A percentile compares a stretch with the other conserved stretches of the same genome.
phyloP scores from a whole-genome alignment of 73 alveolate genomes.

The Paramecium sexaurelia region DNA sequence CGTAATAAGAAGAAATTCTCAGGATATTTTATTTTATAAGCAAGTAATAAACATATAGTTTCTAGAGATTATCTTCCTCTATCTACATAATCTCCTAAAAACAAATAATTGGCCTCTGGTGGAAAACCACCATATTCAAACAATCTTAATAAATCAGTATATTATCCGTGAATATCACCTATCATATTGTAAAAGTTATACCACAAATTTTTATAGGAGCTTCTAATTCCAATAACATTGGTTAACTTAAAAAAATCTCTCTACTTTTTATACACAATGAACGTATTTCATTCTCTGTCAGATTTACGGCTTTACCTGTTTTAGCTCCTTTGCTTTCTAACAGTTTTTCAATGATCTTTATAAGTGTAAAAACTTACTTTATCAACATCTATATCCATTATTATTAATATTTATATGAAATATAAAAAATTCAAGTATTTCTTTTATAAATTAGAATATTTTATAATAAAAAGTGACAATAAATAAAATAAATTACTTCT shows the following conservation, averaged over 20 bases:
- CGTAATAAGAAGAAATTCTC: conserved; percentile 86
- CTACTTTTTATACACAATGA: conserved; percentile 62
- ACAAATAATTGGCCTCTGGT: conserved; percentile 89
- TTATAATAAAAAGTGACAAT: neutral
- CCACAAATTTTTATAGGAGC: conserved; percentile 79
- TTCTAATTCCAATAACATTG: conserved; percentile 65
- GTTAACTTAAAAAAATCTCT: conserved; percentile 60
- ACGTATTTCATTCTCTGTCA: conserved; percentile 63
- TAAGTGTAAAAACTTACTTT: neutral
- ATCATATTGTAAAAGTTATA: conserved; percentile 43
- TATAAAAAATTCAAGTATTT: neutral
- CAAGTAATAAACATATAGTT: conserved; percentile 76
- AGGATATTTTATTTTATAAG: conserved; percentile 83
- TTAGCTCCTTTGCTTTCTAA: conserved; percentile 56
- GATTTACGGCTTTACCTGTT: conserved; percentile 59
- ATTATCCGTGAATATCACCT: conserved; percentile 73
- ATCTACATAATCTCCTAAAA: conserved; percentile 90
- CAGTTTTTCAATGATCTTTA: conserved; percentile 44
- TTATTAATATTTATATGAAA: neutral
- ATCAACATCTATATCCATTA: conserved; percentile 50
- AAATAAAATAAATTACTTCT: too few species aligned
- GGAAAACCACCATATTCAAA: conserved; percentile 96
- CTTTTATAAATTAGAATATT: neutral
- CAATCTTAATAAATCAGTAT: conserved; percentile 73
- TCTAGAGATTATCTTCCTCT: conserved; percentile 83